Conservation (phyloP, 805 yeast genomes). For the Wickerhamiella cacticola region DNA sequence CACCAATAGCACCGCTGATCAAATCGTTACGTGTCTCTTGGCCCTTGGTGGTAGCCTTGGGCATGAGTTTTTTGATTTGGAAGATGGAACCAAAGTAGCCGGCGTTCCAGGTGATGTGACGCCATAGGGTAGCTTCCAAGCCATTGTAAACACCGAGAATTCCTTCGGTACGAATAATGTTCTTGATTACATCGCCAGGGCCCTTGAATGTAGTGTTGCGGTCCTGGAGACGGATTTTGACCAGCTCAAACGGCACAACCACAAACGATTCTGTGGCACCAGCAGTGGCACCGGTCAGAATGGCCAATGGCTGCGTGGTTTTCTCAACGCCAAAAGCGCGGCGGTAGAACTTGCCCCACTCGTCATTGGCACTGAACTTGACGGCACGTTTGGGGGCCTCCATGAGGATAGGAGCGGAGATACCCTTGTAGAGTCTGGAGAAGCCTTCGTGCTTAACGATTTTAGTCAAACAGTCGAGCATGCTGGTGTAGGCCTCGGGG, state of each 20-base stretch:
- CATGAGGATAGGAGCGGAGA: slow-evolving; percentile 92
- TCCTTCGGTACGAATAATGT: slow-evolving; percentile 67
- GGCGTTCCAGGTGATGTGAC: slow-evolving; percentile 95
- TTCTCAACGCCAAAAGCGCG: slow-evolving; percentile 52
- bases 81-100: slow-evolving; percentile 93
- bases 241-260: slow-evolving; percentile 94
- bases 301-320: slow-evolving; percentile 71
- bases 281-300: slow-evolving; percentile 94
- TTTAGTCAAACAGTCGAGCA: slow-evolving; percentile 70
- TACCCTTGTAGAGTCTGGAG: slow-evolving; percentile 78
- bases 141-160: slow-evolving; percentile 80
- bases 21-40: slow-evolving; percentile 78
- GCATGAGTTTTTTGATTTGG: slow-evolving; percentile 71
- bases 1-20: slow-evolving; percentile 91
- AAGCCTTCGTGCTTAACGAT: slow-evolving; percentile 80
- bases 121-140: slow-evolving; percentile 92
- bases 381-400: slow-evolving; percentile 99
- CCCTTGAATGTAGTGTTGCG: slow-evolving; percentile 69
- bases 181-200: slow-evolving; percentile 66
- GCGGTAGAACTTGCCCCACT: slow-evolving; percentile 80
- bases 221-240: slow-evolving; percentile 92
- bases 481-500: slow-evolving; percentile 57
- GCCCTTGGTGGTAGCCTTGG: slow-evolving; percentile 55
- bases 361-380: slow-evolving; percentile 95
- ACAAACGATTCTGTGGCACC: slow-evolving; percentile 96